These are phyloP conservation scores for Marasmius fiardii DNA, from an alignment of 1,284 basidiomycete species.

Conservation along the genomic window DNA sequence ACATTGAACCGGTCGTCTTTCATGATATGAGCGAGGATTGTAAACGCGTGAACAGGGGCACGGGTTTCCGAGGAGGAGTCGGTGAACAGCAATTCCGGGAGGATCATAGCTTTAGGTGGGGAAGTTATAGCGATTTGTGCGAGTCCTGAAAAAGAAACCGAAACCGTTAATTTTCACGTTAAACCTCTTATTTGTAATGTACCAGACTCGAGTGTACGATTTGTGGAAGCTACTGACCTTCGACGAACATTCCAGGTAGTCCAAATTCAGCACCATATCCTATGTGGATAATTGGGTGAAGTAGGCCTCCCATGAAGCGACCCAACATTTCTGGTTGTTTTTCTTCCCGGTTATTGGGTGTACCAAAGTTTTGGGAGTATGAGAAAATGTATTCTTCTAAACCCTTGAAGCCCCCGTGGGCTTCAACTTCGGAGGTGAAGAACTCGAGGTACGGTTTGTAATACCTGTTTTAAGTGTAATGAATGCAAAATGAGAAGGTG, in stretches of 20 bases:
- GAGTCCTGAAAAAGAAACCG: conserved; percentile 29
- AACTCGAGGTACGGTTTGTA: conserved; percentile 54
- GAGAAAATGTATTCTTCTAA: conserved; percentile 62
- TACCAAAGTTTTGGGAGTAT: conserved; percentile 45
- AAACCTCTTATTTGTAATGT: background rate
- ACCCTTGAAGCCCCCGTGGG: conserved; percentile 36
- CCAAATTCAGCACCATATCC: conserved; percentile 67
- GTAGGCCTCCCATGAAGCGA: conserved; percentile 53
- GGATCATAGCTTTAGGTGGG: conserved; percentile 18
- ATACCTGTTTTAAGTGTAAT: conserved; percentile 37
- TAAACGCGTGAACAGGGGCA: conserved; percentile 36
- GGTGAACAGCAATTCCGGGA: conserved; percentile 21
- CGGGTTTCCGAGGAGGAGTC: conserved; percentile 14
- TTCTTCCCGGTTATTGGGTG: conserved; percentile 19
- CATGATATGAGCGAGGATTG: conserved; percentile 41
- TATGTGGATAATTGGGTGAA: conserved; percentile 64
- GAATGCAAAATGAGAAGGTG: background rate
- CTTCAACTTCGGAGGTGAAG: conserved; percentile 44
- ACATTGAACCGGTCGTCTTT: conserved; percentile 35
- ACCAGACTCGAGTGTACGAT: background rate
- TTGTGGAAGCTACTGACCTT: conserved; percentile 50
- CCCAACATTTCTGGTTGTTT: conserved; percentile 56
- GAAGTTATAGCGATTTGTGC: conserved; percentile 39
- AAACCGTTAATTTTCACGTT: too few relatives aligned
- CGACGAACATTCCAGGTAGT: conserved; percentile 56